Evolutionary conservation across 768 basidiomycete species (phyloP), one percentile per base, ranked within the genome.

Genomic region (Rhodotorula taiwanensis): DNA sequence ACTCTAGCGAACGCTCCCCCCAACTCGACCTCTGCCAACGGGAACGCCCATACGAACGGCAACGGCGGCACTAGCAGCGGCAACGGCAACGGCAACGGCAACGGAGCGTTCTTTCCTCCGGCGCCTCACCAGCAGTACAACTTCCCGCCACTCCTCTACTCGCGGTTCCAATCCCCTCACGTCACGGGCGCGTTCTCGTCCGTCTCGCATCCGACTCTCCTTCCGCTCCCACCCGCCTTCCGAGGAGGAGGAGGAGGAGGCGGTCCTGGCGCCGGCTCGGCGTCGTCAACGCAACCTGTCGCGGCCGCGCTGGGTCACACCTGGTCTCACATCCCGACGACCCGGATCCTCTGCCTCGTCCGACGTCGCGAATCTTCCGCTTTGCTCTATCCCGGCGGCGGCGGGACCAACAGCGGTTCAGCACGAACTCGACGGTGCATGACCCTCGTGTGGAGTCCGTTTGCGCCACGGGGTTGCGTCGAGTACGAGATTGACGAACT

Each of bases 261-360:
- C 21, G 21, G 16, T n/a, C n/a, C n/a, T n/a, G n/a, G n/a, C n/a
- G n/a, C n/a, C n/a, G 36, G 36, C 36, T 39, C 16, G 9, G 10
- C 36, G 36, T 16, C 9, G 36, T 16, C 9, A 16, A 9, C 36
- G 36, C 36, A 39, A 16, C 10, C 36, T 16, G 36, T 60, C 23
- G 47, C 55, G 4, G 66, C 66, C 10, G 60, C 70, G 11, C 48
- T 71, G 8, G 62, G 64, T 1, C 64, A 64, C 28, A 28, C 52
- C 7, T 67, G 66, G 70, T 44, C 49, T 27, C 53, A 65, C 21
- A 36, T 62, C 44, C 43, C 57, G 42, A 60, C 51, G 15, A 41
- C 59, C n/a, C 15, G 62, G 15, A 7, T 64, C 7, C 45, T 64
- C 39, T 60, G 50, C 39, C 15, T 59, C 41, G 25, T 64, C 41